Base-by-base conservation (phyloP, 352 stramenopile genomes). In the Sclerospora graminicola region DNA sequence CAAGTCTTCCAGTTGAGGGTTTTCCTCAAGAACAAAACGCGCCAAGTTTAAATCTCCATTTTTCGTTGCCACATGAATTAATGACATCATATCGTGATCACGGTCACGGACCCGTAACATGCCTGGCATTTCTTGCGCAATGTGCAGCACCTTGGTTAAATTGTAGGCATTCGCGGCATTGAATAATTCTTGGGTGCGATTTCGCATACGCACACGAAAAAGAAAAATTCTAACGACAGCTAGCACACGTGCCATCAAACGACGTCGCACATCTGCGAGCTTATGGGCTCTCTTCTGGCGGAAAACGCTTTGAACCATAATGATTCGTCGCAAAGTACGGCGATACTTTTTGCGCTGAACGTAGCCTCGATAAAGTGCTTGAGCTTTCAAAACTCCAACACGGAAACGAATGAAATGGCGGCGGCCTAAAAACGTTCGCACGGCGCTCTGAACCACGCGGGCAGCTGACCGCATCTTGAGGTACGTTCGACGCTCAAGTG, bases 1-100 rank as follows among this genome's bases (percentile, higher is more conserved):
- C 4, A 93, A 63, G 30, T 93, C 80, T 49, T 94, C 83, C 26
- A 92, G 75, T 47, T 84, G 74, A 9, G 63, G 59, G 23, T 79
- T 87, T 53, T 89, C 79, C 41, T 89, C 79, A 2, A 89, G 49
- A 32, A 95, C 67, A 38, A 92, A 93, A 8, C 74, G 73, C 18
- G 76, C 77, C 14, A 93, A 51, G 41, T 88, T 92, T 31, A 94
- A 31, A 43, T 91, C 79, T 8, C 78, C 75, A 48, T 91, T 94
- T 49, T 88, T 88, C 1, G 80, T 80, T 0, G 83, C 84, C n/a
- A 89, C 79, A 61, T 95, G 84, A 19, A 94, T 72, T 10, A 95
- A 58, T 15, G 79, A 93, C 61, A 91, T 86, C 73, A 88, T 82
- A 28, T 91, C 69, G 49, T 82, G 64, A 18, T 59, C 53, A 38